Percentiles rank a stretch among this genome's conserved stretches.
Conservation (phyloP, 768 basidiomycete species). For the Russula brevipes region DNA sequence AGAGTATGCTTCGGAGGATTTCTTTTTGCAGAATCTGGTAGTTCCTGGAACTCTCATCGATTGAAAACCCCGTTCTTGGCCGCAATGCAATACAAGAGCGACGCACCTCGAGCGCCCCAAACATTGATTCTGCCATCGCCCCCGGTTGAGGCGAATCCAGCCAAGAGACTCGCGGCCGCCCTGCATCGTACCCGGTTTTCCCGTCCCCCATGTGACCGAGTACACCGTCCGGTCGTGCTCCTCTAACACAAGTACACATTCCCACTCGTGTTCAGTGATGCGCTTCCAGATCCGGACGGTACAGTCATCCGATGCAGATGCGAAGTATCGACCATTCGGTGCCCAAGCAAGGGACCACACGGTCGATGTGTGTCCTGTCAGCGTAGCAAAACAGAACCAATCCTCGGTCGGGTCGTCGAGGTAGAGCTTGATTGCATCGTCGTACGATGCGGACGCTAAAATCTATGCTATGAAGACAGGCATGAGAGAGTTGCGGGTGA, state of each 20-base stretch:
- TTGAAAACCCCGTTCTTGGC: neutral
- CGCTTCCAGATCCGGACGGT: conserved; percentile 85
- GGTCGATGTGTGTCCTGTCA: conserved; percentile 77
- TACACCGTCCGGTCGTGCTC: conserved; percentile 77
- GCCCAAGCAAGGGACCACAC: conserved; percentile 87
- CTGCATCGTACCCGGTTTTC: conserved; percentile 28
- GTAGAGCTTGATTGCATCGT: conserved; percentile 92
- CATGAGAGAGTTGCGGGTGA: conserved; percentile 11
- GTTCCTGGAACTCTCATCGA: neutral
- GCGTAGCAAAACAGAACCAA: conserved; percentile 83
- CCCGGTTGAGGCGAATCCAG: conserved; percentile 78
- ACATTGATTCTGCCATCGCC: conserved; percentile 81
- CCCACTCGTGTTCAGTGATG: conserved; percentile 55
- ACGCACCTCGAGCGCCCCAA: conserved; percentile 65
- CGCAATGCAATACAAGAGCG: no score
- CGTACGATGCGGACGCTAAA: conserved; percentile 94
- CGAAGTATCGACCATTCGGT: conserved; percentile 75
- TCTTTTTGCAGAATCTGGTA: conserved; percentile 4
- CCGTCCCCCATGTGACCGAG: conserved; percentile 66
- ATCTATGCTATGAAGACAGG: conserved; percentile 50
- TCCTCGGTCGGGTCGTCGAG: conserved; percentile 91
- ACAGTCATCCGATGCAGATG: conserved; percentile 80
- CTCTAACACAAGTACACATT: conserved; percentile 51
- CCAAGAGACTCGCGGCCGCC: conserved; percentile 47
- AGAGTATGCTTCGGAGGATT: conserved; percentile 33